Evolutionary conservation across 2,329 filamentous ascomycete genomes (phyloP), one percentile per base, ranked within the genome.

Genomic region (Myriangium duriaei): DNA sequence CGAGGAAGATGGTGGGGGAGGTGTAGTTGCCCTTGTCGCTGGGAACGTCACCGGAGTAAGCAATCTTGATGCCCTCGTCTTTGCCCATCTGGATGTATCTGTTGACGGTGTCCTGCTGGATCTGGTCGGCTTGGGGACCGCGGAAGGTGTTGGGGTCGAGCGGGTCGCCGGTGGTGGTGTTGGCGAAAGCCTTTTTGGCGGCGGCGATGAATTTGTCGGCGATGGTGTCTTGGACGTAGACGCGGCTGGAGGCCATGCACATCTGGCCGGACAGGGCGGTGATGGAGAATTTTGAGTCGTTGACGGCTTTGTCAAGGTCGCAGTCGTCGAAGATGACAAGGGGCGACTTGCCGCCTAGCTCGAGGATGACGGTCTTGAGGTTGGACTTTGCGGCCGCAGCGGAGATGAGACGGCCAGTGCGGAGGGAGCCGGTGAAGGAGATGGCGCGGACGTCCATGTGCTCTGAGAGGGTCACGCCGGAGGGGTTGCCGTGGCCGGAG

Each of bases 181-280:
- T 47, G 4, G 44, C 45, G 11, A 60, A 56, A 11, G 51, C 46
- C 12, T 60, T 52, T 33, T 54, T 59, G 44, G 62, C 60, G 1
- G 58, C 55, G 2, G 59, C 57, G 28, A 65, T 62, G 29, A 61
- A 63, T 28, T 57, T 53, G 32, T 62, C 62, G 45, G 68, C 64
- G n/a, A 71, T 59, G 11, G 52, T 57, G 17, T 65, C 61, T 14
- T 75, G 68, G 4, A 75, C 69, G 42, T 72, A 74, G 16, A 75
- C 59, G 3, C 71, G 62, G 4, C 68, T 69, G 40, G 68, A 72
- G 0, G 72, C 71, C 54, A 72, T 68, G 55, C 74, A 78, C 2
- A 67, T 62, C 48, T 79, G 74, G 0, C 74, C 72, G 31, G 65
- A 67, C 49, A 73, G 68, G 44, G 58, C 61, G 43, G 69, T 63